Percentiles rank a stretch among this genome's conserved stretches.
Conservation (phyloP, 306 rosid species). For the Oxytropis ochrocephala region DNA sequence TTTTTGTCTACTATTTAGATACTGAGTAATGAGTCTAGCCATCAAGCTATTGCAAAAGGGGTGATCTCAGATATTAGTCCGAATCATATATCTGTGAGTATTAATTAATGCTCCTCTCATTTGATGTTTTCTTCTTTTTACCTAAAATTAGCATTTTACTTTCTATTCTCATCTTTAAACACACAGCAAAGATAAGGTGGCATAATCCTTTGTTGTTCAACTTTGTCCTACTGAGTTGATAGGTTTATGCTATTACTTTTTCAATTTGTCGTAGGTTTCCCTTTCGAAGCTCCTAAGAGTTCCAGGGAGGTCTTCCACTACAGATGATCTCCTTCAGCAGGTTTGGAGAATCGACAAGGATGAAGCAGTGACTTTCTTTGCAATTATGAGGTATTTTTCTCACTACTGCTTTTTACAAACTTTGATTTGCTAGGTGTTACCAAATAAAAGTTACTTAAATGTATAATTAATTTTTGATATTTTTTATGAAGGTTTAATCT, state of each 20-base stretch:
- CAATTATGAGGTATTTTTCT: conserved; percentile 67
- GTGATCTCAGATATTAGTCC: conserved; percentile 58
- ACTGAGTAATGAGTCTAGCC: conserved; percentile 56
- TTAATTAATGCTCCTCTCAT: conserved; percentile 15
- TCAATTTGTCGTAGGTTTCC: conserved; percentile 55
- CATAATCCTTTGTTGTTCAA: conserved; percentile 7
- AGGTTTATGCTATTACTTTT: neutral
- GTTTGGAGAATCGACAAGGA: conserved; percentile 91
- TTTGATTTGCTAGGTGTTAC: neutral
- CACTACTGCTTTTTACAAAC: neutral
- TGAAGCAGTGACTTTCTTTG: conserved; percentile 67
- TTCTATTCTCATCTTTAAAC: neutral
- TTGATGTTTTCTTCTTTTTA: neutral
- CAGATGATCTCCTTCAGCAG: conserved; percentile 51
- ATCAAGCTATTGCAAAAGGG: conserved; percentile 72
- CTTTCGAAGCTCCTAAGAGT: conserved; percentile 67
- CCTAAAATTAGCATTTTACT: conserved; percentile 8
- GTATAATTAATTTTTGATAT: conserved; percentile 26
- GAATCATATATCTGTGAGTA: conserved; percentile 67
- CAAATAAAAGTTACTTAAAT: neutral
- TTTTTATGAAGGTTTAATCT: conserved; percentile 68
- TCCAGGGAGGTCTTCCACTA: conserved; percentile 63
- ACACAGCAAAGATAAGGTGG: neutral
- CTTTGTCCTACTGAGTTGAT: neutral
- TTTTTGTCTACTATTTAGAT: conserved; percentile 43